These are phyloP conservation scores for Thalia dealbata DNA, from an alignment of 176 grass and related monocot species.

Conservation along the genomic window DNA sequence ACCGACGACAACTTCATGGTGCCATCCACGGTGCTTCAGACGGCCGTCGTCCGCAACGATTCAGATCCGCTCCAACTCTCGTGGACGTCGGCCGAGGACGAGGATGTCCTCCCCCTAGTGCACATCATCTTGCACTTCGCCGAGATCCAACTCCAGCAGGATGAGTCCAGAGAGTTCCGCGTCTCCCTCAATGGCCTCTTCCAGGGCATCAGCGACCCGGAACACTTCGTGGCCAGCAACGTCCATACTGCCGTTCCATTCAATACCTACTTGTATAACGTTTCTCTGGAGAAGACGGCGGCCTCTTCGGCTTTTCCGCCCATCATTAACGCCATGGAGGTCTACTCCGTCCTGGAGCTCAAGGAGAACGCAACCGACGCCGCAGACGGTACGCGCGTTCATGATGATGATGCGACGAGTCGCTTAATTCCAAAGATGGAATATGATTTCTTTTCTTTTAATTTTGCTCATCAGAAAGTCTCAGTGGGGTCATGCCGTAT, in stretches of 20 bases:
- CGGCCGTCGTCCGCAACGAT: not conserved
- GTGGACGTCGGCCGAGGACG: not conserved
- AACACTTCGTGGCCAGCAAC: not conserved
- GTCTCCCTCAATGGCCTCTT: not conserved
- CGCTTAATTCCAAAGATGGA: no score
- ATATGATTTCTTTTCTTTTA: no score
- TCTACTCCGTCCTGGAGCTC: not conserved
- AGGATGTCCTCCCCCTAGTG: not conserved
- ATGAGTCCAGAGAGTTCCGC: not conserved
- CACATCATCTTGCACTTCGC: slow-evolving; percentile 11
- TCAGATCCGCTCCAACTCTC: no score
- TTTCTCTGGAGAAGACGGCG: slow-evolving; percentile 4
- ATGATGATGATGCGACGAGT: no score
- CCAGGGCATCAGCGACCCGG: not conserved
- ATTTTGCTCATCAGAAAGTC: no score
- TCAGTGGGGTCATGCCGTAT: no score
- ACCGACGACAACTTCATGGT: slow-evolving; percentile 7
- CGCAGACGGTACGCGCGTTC: no score
- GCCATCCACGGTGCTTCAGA: slow-evolving; percentile 13
- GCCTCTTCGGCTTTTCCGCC: slow-evolving; percentile 20
- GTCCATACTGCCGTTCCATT: not conserved
- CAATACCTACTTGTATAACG: not conserved
- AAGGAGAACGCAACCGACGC: no score
- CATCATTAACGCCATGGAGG: slow-evolving; percentile 22
- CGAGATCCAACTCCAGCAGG: not conserved